Base-by-base conservation (phyloP, 306 rosid genomes). In the Cercis canadensis region DNA sequence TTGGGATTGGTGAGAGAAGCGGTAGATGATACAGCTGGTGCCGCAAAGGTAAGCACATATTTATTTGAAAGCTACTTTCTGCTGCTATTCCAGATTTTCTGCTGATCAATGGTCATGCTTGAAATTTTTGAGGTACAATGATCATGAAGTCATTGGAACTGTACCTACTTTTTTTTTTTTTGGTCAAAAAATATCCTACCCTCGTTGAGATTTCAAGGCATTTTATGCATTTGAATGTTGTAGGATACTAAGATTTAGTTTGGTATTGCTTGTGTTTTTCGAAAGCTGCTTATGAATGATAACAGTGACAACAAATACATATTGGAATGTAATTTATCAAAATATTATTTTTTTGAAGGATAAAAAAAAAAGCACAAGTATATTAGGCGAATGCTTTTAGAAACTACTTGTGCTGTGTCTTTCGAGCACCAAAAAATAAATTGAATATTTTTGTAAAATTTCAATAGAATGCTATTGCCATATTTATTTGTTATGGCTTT, bases 1-100 rank as follows among this genome's bases (percentile, higher is more conserved):
- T 72, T 74, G 63, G 95, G 96, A 65, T 91, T 94, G 82, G 88
- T 94, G 70, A 86, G 91, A 86, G 99, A 87, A 80, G 96, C 96
- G 11, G 91, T 83, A 46, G 96, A 94, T 52, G 96, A 94, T 65
- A 94, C 99, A 41, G 99, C 99, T 37, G 99, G 97, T 68, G 96
- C 99, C 15, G 97, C 99, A 31, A 86, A 89, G 96, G 99, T 91
- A 73, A 47, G 73, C 75, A 66, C 67, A 65, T 71, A 78, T 64
- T 63, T 76, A 66, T 57, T 61, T 51, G 54, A 75, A 36, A 37
- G 53, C 40, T 62, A 58, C 12, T 62, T 56, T 24, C 49, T 81
- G 58, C 36, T 46, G 57, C 55, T 34, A 44, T 66, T 71, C 65
- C 19, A 12, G 46, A 70, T 70, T 51, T 55, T 54, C 47, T 69